These are phyloP conservation scores for Agrocybe chaxingu DNA, from an alignment of 768 basidiomycete species.

Conservation along the genomic window DNA sequence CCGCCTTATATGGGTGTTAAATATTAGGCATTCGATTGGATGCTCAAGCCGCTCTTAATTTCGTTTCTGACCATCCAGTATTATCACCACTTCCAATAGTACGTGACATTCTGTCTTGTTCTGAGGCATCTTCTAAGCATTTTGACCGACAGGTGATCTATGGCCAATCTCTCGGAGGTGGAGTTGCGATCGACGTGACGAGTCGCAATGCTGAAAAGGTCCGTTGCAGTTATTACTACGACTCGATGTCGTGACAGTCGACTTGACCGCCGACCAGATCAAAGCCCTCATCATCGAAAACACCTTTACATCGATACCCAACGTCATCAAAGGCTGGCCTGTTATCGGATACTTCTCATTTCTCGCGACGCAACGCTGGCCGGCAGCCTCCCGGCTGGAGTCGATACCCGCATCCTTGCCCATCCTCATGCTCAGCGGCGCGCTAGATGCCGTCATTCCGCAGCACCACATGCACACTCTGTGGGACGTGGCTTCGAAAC, in stretches of 20 bases:
- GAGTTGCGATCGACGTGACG: constrained; percentile 81
- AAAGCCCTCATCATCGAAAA: constrained; percentile 80
- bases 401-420: constrained; percentile 55
- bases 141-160: constrained; percentile 49
- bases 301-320: constrained; percentile 80
- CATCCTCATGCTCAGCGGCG: constrained; percentile 73
- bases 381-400: constrained; percentile 58
- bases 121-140: not conserved
- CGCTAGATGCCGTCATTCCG: constrained; percentile 59
- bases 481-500: constrained; percentile 8
- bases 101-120: constrained; percentile 13
- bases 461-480: constrained; percentile 55
- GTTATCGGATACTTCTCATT: constrained; percentile 62
- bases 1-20: not conserved
- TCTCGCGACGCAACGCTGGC: constrained; percentile 80
- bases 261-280: constrained; percentile 38
- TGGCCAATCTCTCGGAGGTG: constrained; percentile 83
- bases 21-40: constrained; percentile 66
- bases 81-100: constrained; percentile 64
- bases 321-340: constrained; percentile 67
- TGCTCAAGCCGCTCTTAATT: constrained; percentile 76
- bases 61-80: constrained; percentile 51
- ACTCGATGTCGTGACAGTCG: not conserved
- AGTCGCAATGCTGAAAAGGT: constrained; percentile 65
- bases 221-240: constrained; percentile 11